phyloP scores from a whole-genome alignment of 345 rosid genomes.

The Eutrema yunnanense region DNA sequence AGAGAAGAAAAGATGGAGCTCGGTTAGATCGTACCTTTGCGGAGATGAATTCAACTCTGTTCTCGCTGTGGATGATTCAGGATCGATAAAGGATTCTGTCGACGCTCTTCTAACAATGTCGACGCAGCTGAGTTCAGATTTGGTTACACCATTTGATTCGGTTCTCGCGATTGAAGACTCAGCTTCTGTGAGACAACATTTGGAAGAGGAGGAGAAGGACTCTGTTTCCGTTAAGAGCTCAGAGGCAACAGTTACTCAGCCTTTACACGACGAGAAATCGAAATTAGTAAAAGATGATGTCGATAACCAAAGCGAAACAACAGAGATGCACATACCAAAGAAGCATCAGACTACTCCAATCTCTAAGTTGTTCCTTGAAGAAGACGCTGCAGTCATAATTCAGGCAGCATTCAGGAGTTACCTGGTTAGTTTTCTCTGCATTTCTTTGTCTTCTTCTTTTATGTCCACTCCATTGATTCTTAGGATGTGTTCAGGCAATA shows the following conservation, averaged over 20 bases:
- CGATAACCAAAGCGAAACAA: slow-evolving; percentile 30
- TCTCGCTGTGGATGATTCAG: slow-evolving; percentile 70
- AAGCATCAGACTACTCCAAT: slow-evolving; percentile 43
- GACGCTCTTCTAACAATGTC: slow-evolving; percentile 49
- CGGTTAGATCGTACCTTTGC: slow-evolving; percentile 67
- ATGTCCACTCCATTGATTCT: neutral
- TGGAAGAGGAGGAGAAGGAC: slow-evolving; percentile 20
- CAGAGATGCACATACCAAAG: slow-evolving; percentile 19
- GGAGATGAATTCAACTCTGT: slow-evolving; percentile 75
- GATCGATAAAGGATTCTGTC: slow-evolving; percentile 49
- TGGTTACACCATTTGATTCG: slow-evolving; percentile 32
- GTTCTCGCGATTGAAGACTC: slow-evolving; percentile 73
- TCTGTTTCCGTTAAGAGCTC: slow-evolving; percentile 19
- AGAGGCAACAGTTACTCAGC: slow-evolving; percentile 31
- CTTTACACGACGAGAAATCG: neutral
- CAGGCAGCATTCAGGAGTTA: slow-evolving; percentile 66
- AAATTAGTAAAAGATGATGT: neutral
- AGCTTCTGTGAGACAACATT: slow-evolving; percentile 64
- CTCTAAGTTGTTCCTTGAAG: slow-evolving; percentile 43
- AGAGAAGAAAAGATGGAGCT: slow-evolving; percentile 63
- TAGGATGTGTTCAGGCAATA: slow-evolving; percentile 32
- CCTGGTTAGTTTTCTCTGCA: slow-evolving; percentile 36
- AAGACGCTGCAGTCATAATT: slow-evolving; percentile 71
- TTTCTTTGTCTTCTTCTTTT: neutral
- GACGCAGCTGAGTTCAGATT: slow-evolving; percentile 5